These are phyloP conservation scores for Tetracentron sinense DNA, from an alignment of 164 flowering plant genomes.

Conservation along the genomic window DNA sequence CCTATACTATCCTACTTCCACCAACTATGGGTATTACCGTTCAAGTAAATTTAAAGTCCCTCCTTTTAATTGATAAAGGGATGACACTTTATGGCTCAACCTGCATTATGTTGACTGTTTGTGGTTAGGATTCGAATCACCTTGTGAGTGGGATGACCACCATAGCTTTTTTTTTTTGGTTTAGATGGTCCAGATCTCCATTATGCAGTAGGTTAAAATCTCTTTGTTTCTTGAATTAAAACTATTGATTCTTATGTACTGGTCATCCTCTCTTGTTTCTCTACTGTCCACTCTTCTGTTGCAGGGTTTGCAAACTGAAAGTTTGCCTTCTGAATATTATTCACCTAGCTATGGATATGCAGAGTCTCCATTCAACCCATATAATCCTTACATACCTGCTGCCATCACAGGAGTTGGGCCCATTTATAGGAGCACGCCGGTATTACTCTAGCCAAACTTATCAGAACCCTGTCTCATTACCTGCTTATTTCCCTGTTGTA, in stretches of 20 bases:
- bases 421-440: slow-evolving; percentile 55
- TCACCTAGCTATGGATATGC: slow-evolving; percentile 77
- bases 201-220: slow-evolving; percentile 43
- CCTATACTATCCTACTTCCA: slow-evolving; percentile 60
- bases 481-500: slow-evolving; percentile 48
- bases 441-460: slow-evolving; percentile 51
- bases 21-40: slow-evolving; percentile 79
- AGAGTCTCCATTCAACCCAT: slow-evolving; percentile 84
- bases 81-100: neutral
- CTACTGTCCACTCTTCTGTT: slow-evolving; percentile 6
- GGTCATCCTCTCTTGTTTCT: neutral
- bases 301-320: slow-evolving; percentile 77
- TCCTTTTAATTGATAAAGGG: neutral
- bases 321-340: slow-evolving; percentile 74
- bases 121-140: slow-evolving; percentile 62
- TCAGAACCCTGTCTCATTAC: slow-evolving; percentile 39
- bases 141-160: slow-evolving; percentile 79
- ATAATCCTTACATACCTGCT: slow-evolving; percentile 87
- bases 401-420: slow-evolving; percentile 62
- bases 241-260: neutral
- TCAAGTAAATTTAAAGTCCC: slow-evolving; percentile 46
- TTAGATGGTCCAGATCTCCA: slow-evolving; percentile 75
- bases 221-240: neutral
- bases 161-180: slow-evolving; percentile 62
- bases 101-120: slow-evolving; percentile 5